Percentiles rank a stretch among this genome's conserved stretches.
These are phyloP conservation scores for Porphyrellus cyaneotinctus DNA, from an alignment of 768 basidiomycete genomes.

Conservation along the genomic window DNA sequence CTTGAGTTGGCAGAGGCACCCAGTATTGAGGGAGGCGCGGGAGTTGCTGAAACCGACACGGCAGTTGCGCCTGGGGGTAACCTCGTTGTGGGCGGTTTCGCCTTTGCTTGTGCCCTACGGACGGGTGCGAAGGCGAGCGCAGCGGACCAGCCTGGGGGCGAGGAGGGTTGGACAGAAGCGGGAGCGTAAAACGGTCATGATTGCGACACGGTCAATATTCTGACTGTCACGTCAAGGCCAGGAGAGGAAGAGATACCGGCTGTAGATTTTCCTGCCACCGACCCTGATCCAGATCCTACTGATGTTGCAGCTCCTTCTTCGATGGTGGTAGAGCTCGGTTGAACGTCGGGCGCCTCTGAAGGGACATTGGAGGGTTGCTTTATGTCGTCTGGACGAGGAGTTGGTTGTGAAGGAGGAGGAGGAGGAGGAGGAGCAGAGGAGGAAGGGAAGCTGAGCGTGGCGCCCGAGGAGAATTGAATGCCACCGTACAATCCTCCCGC, in stretches of 20 bases:
- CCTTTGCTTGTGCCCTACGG: slow-evolving; percentile 57
- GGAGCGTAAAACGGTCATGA: slow-evolving; percentile 28
- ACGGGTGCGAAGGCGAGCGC: slow-evolving; percentile 86
- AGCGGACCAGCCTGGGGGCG: slow-evolving; percentile 78
- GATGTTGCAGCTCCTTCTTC: slow-evolving; percentile 25
- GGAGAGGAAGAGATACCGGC: slow-evolving; percentile 51
- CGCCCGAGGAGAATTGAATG: slow-evolving; percentile 74
- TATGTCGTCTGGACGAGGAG: slow-evolving; percentile 22
- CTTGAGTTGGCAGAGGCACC: slow-evolving; percentile 27
- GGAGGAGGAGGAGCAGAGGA: slow-evolving; percentile 35
- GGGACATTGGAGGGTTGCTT: slow-evolving; percentile 16
- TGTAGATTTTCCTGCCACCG: slow-evolving; percentile 45
- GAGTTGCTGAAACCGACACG: slow-evolving; percentile 38
- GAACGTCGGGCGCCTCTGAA: slow-evolving; percentile 22
- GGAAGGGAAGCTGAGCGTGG: slow-evolving; percentile 46
- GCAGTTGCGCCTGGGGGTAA: slow-evolving; percentile 53
- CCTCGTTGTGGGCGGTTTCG: slow-evolving; percentile 44
- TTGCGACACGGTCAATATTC: slow-evolving; percentile 37
- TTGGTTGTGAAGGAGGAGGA: slow-evolving; percentile 22
- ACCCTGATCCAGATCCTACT: slow-evolving; percentile 23
- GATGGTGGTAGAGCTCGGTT: slow-evolving; percentile 22
- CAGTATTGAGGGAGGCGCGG: slow-evolving; percentile 29
- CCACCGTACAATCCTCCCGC: slow-evolving; percentile 85
- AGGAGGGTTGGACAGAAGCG: slow-evolving; percentile 1
- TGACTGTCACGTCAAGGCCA: slow-evolving; percentile 34